Base-by-base conservation (phyloP, 352 stramenopile species). In the Globisporangium uncinulatum region DNA sequence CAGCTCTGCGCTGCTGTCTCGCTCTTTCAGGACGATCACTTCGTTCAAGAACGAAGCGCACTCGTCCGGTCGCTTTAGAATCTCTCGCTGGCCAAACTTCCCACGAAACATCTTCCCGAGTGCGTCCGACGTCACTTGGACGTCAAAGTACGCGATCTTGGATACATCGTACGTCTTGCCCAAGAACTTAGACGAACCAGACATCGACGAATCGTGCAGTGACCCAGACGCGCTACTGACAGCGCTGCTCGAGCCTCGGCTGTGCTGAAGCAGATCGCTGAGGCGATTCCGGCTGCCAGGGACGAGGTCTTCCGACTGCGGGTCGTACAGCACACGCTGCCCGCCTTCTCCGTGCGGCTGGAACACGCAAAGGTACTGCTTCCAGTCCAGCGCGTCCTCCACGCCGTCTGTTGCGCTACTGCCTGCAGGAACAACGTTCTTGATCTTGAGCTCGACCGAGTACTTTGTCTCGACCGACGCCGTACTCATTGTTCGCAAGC, bases 121-220 rank as follows among this genome's bases (percentile, higher is more conserved):
- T 0, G 63, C 55, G 14, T 73, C 64, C 9, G 70, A 72, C 8
- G 57, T 49, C 6, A 90, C 46, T 11, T 70, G 52, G 13, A 90
- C 73, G 19, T 86, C 71, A 53, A 88, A 86, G 57, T 75, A 78
- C 8, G 67, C 66, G 13, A 88, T 76, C 45, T 71, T 70, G 0
- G 72, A 65, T 42, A 88, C 63, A 41, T 90, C 71, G 55, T 82
- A 90, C 17, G 72, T 85, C 1, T 66, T 61, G 0, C 80, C 80
- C 19, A 88, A 63, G 13, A 88, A 50, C 54, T 72, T 74, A 7
- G 61, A 63, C 4, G 45, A 21, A 9, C n/a, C 24, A 0, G 19
- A 49, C 10, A n/a, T 32, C 4, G 37, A 20, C 2, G 47, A 31
- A 0, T 14, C 5, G 1, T 47, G 19, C 5, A 34, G 1, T 13